Conservation (phyloP, 768 basidiomycete species). For the Fomitopsis pulvina region DNA sequence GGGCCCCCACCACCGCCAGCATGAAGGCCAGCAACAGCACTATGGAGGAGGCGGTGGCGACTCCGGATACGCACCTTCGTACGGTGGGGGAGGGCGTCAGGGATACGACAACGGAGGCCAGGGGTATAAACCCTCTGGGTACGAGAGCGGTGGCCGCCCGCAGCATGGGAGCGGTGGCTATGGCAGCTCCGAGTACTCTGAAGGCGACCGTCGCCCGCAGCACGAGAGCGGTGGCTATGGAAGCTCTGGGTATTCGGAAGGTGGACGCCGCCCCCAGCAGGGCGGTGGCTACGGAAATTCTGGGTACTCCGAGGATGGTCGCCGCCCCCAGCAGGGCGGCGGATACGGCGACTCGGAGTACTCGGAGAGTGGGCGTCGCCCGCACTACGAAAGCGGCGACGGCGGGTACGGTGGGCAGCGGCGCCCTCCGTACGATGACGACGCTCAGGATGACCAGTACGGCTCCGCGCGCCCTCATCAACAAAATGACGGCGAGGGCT, state of each 20-base stretch:
- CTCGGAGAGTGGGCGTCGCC: not conserved
- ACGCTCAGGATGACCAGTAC: not conserved
- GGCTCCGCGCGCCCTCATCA: not conserved
- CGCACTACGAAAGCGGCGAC: not conserved
- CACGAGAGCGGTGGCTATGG: not conserved
- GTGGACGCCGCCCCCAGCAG: not conserved
- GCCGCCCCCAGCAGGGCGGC: not conserved
- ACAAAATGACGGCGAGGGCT: not conserved
- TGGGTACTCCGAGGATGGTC: not conserved
- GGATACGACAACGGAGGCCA: not conserved
- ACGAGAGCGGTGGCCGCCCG: not conserved
- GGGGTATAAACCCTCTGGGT: not conserved
- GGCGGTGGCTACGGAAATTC: not conserved
- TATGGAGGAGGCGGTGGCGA: not conserved
- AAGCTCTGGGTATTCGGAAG: not conserved
- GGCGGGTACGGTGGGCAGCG: not conserved
- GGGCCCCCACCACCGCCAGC: not conserved
- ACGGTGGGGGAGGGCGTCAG: not conserved
- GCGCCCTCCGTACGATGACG: not conserved
- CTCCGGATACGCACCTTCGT: not conserved
- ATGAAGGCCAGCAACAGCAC: not conserved
- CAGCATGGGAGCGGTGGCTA: not conserved
- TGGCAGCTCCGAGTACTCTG: not conserved
- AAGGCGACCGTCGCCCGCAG: not conserved
- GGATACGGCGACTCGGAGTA: not conserved